phyloP scores from a whole-genome alignment of 1,139 yeast species.

The Zygotorulaspora mrakii region DNA sequence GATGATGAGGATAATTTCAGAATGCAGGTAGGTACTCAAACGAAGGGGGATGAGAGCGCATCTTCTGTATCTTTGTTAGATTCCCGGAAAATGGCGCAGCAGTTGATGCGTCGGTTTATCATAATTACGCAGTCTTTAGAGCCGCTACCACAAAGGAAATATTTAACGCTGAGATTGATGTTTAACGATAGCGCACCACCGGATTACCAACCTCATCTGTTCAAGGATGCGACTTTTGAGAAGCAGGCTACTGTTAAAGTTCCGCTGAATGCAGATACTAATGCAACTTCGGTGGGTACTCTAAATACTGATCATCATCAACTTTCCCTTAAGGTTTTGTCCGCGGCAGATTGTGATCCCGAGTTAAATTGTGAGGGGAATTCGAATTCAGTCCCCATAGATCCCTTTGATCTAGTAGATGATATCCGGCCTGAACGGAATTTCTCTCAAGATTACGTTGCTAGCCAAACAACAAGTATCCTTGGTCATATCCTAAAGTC shows the following conservation, averaged over 20 bases:
- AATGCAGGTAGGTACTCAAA: slow-evolving; percentile 26
- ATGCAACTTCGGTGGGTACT: slow-evolving; percentile 28
- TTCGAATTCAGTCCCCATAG: slow-evolving; percentile 23
- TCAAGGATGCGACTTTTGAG: slow-evolving; percentile 44
- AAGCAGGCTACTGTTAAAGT: slow-evolving; percentile 34
- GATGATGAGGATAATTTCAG: slow-evolving; percentile 30
- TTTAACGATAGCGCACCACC: slow-evolving; percentile 47
- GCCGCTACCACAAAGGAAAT: slow-evolving; percentile 46
- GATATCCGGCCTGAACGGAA: background rate
- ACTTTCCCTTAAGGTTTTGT: slow-evolving; percentile 25
- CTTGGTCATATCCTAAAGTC: slow-evolving; percentile 32
- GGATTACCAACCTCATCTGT: slow-evolving; percentile 47
- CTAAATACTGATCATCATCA: slow-evolving; percentile 31
- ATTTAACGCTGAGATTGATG: slow-evolving; percentile 45
- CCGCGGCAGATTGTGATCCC: slow-evolving; percentile 22
- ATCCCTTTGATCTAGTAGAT: slow-evolving; percentile 34
- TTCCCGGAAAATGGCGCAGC: slow-evolving; percentile 44
- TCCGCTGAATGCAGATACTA: slow-evolving; percentile 23
- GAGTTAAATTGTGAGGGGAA: slow-evolving; percentile 10
- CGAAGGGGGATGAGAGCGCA: slow-evolving; percentile 19
- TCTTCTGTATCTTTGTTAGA: slow-evolving; percentile 31
- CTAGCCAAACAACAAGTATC: slow-evolving; percentile 37
- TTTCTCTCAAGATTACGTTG: slow-evolving; percentile 8
- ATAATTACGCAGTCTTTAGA: slow-evolving; percentile 51
- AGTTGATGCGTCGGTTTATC: slow-evolving; percentile 47